Base-by-base conservation (phyloP, 2,329 filamentous ascomycete genomes). In the Botrytis deweyae region DNA sequence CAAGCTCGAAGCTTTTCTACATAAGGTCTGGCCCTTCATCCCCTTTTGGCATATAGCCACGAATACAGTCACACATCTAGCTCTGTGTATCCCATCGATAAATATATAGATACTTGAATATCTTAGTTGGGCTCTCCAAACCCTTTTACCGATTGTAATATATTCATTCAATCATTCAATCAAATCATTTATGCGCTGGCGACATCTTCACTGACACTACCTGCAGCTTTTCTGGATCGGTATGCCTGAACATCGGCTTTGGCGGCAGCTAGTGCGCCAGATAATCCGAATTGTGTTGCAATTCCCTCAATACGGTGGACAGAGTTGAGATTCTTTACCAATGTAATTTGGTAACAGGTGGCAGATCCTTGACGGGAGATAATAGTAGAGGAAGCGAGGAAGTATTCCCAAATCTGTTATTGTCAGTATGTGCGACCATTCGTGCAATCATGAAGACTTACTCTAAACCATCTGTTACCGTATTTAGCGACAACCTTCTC, bases 401-500 rank as follows among this genome's bases (percentile, higher is more conserved):
- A 94, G 84, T 89, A 94, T 80, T 94, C 92, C 92, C 92, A 94
- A 81, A 94, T 93, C 89, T 90, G 70, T 36, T 33, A n/a, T 22
- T 59, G 46, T 78, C 73, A 78, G 77, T 76, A 75, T 61, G 36
- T 12, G 42, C 22, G 2, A 22, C 52, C 12, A 46, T 38, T n/a
- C 22, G 12, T 33, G 22, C 20, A 58, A 40, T 62, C 66, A 64
- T 8, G 12, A 29, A 66, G 74, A 87, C 92, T 86, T 88, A 95
- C 93, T 83, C 95, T 91, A 89, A 93, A 99, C 96, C 96, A 99
- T 81, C 93, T 88, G 82, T 92, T 91, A 81, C 96, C 96, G 82
- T 98, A 98, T 88, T 98, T 98, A 81, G 93, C 94, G 84, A 92
- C 89, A 76, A 98, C 93, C 87, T 97, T 97, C 74, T 97, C 93